Evolutionary conservation across 805 yeast genomes (phyloP), one percentile per base, ranked within the genome.

Genomic region (Cyberlindnera japonica): DNA sequence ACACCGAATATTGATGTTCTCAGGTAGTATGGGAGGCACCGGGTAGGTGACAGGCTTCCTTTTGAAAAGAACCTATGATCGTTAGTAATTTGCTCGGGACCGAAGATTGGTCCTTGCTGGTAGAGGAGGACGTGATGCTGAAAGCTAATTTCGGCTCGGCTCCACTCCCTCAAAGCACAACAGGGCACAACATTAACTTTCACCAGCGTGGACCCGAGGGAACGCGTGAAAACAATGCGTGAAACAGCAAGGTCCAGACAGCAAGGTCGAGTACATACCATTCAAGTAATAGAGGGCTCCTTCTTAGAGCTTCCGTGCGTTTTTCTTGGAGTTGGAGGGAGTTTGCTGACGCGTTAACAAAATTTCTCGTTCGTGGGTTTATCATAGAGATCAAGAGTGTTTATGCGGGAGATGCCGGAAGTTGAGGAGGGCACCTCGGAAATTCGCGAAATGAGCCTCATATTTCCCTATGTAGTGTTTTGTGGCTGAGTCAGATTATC

Each of bases 11-110:
- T 71, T 66, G 30, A 74, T 55, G 52, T 81, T 78, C 3, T 50
- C 54, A 0, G 90, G 89, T 3, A 81, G 53, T 10, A 70, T 64
- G 2, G 77, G 78, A 1, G 86, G 81, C 13, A 71, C 72, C 12
- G 75, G 72, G 44, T 75, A 74, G 3, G 69, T 66, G 30, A 84
- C 87, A 25, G 81, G 81, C 58, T 84, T 83, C 45, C 91, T 68
- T 56, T 83, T 84, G 64, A 79, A 84, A 24, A 82, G 65, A 32
- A 85, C 95, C 95, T 83, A 34, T 13, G 8, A 13, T 8, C 14
- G 49, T 44, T 42, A 42, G 49, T 45, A 18, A 18, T 17, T 9
- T 29, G n/a, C 14, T 18, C 22, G 14, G 22, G 19, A n/a, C n/a
- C n/a, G n/a, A n/a, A n/a, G n/a, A n/a, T n/a, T n/a, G n/a, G n/a